Conservation (phyloP, 1,284 basidiomycete species). For the Chiua sp. region DNA sequence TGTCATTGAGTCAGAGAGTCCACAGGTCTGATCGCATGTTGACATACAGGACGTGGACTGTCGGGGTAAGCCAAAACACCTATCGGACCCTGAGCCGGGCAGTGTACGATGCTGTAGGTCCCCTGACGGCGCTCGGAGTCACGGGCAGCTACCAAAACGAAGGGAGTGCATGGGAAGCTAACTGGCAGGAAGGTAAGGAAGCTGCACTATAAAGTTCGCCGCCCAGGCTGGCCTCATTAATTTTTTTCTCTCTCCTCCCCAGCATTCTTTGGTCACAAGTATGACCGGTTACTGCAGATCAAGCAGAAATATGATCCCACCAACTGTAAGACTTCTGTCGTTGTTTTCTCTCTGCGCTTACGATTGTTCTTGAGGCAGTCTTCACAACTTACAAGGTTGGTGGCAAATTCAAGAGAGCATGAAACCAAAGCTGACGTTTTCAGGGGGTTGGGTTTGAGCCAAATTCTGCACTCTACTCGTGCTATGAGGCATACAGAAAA, state of each 20-base stretch:
- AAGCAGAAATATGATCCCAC: slow-evolving; percentile 14
- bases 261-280: slow-evolving; percentile 23
- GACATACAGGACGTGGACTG: slow-evolving; percentile 13
- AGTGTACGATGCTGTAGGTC: slow-evolving; percentile 6
- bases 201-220: too few species aligned
- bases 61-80: not conserved
- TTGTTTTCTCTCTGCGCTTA: too few species aligned
- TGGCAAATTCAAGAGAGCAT: too few species aligned
- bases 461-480: not conserved
- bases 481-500: not conserved
- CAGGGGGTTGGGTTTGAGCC: too few species aligned
- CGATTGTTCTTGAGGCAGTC: not conserved
- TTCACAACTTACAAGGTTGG: slow-evolving; percentile 5
- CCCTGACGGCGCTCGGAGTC: slow-evolving; percentile 10
- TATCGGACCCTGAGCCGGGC: slow-evolving; percentile 2
- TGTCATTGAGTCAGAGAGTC: not conserved
- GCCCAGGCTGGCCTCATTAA: too few species aligned
- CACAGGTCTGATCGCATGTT: not conserved
- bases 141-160: slow-evolving; percentile 16
- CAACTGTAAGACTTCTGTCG: slow-evolving; percentile 8
- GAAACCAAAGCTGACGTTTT: too few species aligned
- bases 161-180: slow-evolving; percentile 10
- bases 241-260: not conserved
- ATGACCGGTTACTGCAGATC: slow-evolving; percentile 1
- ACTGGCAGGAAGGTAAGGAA: slow-evolving; percentile 15